phyloP scores from a whole-genome alignment of 2,329 filamentous ascomycete genomes.

The Curvularia spicifera region DNA sequence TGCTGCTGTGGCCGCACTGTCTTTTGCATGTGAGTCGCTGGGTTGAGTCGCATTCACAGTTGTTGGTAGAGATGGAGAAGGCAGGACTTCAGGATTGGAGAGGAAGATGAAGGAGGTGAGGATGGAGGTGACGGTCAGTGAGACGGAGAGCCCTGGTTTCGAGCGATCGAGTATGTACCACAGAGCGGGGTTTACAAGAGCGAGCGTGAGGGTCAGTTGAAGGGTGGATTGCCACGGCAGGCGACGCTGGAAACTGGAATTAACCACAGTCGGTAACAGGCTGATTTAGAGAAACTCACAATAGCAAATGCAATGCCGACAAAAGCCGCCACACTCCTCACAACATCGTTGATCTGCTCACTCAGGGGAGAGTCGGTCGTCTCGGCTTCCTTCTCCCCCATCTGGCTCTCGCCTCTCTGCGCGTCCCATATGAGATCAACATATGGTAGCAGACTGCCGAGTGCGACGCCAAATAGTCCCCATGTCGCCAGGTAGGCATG shows the following conservation, averaged over 20 bases:
- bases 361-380: slow-evolving; percentile 48
- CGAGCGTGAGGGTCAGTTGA: slow-evolving; percentile 88
- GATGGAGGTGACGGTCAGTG: slow-evolving; percentile 72
- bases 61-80: slow-evolving; percentile 49
- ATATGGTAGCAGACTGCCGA: slow-evolving; percentile 84
- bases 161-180: slow-evolving; percentile 98
- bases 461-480: slow-evolving; percentile 77
- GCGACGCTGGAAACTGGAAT: slow-evolving; percentile 67
- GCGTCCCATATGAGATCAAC: slow-evolving; percentile 77
- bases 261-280: slow-evolving; percentile 2
- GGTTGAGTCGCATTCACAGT: slow-evolving; percentile 34
- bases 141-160: slow-evolving; percentile 80
- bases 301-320: slow-evolving; percentile 80
- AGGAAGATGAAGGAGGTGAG: slow-evolving; percentile 78
- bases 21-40: slow-evolving; percentile 10
- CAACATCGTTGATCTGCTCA: slow-evolving; percentile 77
- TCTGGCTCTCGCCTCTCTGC: slow-evolving; percentile 48
- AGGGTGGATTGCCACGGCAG: slow-evolving; percentile 93
- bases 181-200: slow-evolving; percentile 87
- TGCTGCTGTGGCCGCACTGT: slow-evolving; percentile 2
- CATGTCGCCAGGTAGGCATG: slow-evolving; percentile 79
- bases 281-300: slow-evolving; percentile 61
- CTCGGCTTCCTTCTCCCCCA: slow-evolving; percentile 34
- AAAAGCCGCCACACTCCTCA: slow-evolving; percentile 73
- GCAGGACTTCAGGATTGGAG: slow-evolving; percentile 79